Conservation (phyloP, 352 stramenopile species). For the Blastocystis hominis region DNA sequence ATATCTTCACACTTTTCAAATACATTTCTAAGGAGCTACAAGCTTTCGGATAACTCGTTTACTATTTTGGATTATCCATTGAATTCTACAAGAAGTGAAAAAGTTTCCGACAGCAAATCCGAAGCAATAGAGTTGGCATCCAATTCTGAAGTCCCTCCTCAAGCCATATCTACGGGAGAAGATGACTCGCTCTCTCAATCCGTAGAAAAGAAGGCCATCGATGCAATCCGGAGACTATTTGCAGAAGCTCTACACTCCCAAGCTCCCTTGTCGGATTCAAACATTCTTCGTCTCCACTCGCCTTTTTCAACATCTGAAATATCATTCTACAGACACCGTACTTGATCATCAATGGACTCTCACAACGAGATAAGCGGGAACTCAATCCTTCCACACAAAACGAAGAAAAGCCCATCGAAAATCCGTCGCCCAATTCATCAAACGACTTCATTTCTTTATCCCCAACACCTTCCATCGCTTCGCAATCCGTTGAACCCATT, state of each 20-base stretch:
- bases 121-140: not conserved
- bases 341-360: not conserved
- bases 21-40: slow-evolving; percentile 19
- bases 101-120: not conserved
- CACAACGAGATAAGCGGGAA: not conserved
- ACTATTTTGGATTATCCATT: not conserved
- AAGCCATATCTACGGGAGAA: not conserved
- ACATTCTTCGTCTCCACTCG: not conserved
- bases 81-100: not conserved
- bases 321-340: not conserved
- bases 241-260: not conserved
- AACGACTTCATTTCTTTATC: slow-evolving; percentile 11
- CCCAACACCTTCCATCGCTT: not conserved
- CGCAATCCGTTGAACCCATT: not conserved
- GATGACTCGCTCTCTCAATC: not conserved
- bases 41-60: slow-evolving; percentile 42
- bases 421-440: no score
- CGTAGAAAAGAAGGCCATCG: not conserved
- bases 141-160: not conserved
- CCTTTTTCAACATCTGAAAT: not conserved
- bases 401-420: not conserved
- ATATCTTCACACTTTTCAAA: not conserved
- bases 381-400: not conserved
- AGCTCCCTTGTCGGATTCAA: not conserved
- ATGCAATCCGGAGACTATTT: not conserved